A percentile compares a stretch with the other conserved stretches of the same genome.
These are phyloP conservation scores for Hamigera avellanea DNA, from an alignment of 495 filamentous ascomycete species.

Conservation along the genomic window DNA sequence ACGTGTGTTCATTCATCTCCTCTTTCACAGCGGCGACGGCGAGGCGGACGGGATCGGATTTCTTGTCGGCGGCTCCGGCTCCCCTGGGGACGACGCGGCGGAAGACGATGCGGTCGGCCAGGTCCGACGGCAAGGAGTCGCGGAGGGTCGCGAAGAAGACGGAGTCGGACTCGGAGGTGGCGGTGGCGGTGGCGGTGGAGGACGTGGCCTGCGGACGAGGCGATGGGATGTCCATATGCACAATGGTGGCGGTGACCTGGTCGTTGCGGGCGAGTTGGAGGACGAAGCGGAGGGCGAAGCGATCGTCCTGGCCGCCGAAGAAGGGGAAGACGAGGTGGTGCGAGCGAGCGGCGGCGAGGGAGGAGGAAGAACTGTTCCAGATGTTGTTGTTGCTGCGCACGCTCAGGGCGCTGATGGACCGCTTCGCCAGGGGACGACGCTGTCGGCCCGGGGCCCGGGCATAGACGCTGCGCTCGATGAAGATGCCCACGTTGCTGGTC, in stretches of 20 bases:
- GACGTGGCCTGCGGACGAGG: neutral
- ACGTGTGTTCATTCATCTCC: slow-evolving; percentile 48
- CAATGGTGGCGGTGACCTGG: slow-evolving; percentile 43
- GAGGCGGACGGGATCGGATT: slow-evolving; percentile 14
- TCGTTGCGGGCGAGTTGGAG: slow-evolving; percentile 69
- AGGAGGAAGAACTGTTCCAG: slow-evolving; percentile 15
- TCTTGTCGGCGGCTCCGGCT: neutral
- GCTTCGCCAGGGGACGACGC: slow-evolving; percentile 33
- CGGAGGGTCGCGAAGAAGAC: slow-evolving; percentile 52
- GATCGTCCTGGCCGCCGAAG: slow-evolving; percentile 77
- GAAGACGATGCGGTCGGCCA: slow-evolving; percentile 53
- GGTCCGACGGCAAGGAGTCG: slow-evolving; percentile 46
- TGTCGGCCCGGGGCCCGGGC: slow-evolving; percentile 11
- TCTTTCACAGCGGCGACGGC: slow-evolving; percentile 36
- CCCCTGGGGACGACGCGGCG: slow-evolving; percentile 16
- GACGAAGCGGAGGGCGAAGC: slow-evolving; percentile 66
- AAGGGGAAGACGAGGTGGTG: slow-evolving; percentile 86
- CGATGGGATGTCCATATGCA: slow-evolving; percentile 13
- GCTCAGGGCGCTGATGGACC: slow-evolving; percentile 45
- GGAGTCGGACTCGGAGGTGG: slow-evolving; percentile 28
- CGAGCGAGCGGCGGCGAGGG: slow-evolving; percentile 42
- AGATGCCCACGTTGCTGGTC: slow-evolving; percentile 61
- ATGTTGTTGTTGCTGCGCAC: slow-evolving; percentile 41
- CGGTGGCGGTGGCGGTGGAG: neutral
- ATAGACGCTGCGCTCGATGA: slow-evolving; percentile 62